Base-by-base conservation (phyloP, 2,329 filamentous ascomycete genomes). In the Botrytis elliptica region DNA sequence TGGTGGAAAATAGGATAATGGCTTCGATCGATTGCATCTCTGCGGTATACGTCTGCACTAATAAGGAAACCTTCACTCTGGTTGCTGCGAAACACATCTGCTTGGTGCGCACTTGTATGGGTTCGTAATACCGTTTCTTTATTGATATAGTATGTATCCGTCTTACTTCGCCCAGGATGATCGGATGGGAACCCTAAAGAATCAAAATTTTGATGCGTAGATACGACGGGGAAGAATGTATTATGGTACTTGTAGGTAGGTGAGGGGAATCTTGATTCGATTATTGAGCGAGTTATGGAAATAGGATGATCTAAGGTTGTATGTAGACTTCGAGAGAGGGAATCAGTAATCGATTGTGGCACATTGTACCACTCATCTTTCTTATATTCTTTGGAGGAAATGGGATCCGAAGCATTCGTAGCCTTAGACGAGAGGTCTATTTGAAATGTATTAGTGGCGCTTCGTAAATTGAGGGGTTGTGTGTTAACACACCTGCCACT, bases 1-100 rank as follows among this genome's bases (percentile, higher is more conserved):
- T 99, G 96, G 84, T 99, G 96, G 83, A 99, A 99, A 74, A 97
- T 90, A 0, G 96, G 96, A 83, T 98, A 98, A 84, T 99, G 96
- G 78, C 92, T 96, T 73, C 93, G 90, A 83, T 99, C 96, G 80
- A 99, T 92, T 73, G 95, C 95, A 88, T 99, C 96, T 77, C 96
- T 89, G 62, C 96, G 90, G 83, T 98, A 99, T 29, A 99, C 96
- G 82, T 99, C 96, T 38, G 95, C 96, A 74, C 92, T 92, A 81
- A 99, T 93, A 49, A 97, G 92, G 81, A 94, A 99, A 4, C 95
- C 96, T 55, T 90, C 88, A 78, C 88, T 92, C 72, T 88, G 84
- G 83, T 94, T 90, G 74, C 88, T 86, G 77, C 91, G 86, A 86
- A 98, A 93, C 74, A 92, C 87, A 81, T 96, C 90, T 79, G 93